A percentile compares a stretch with the other conserved stretches of the same genome.
Conservation (phyloP, 2,329 filamentous ascomycete genomes). For the Myotisia sp. region DNA sequence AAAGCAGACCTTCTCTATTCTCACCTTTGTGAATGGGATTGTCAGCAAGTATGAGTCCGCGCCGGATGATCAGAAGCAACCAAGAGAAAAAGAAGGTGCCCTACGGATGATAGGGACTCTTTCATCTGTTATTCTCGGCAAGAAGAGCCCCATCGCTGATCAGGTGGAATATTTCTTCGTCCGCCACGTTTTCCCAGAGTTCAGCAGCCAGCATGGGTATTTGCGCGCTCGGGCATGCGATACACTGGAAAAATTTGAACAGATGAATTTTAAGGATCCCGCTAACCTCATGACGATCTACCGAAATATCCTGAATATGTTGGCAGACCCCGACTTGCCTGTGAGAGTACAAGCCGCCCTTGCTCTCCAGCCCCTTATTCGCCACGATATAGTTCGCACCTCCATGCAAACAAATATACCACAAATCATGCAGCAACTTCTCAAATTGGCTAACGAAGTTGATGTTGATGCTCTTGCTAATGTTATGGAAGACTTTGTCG, state of each 20-base stretch:
- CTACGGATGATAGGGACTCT: conserved; percentile 93
- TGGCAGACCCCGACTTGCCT: conserved; percentile 85
- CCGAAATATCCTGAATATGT: conserved; percentile 88
- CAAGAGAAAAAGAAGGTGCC: conserved; percentile 90
- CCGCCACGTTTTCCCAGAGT: conserved; percentile 95
- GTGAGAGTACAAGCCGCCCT: conserved; percentile 89
- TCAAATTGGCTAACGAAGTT: conserved; percentile 94
- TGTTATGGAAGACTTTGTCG: conserved; percentile 99
- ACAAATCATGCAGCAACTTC: conserved; percentile 96
- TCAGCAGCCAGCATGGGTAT: conserved; percentile 81
- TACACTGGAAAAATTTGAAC: conserved; percentile 94
- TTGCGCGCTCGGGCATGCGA: conserved; percentile 90
- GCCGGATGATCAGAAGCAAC: conserved; percentile 78
- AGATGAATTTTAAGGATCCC: conserved; percentile 89
- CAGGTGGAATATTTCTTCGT: conserved; percentile 98
- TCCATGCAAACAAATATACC: conserved; percentile 98
- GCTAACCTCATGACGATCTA: conserved; percentile 95
- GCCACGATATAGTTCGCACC: conserved; percentile 82
- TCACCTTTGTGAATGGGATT: conserved; percentile 87
- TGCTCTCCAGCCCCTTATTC: conserved; percentile 85
- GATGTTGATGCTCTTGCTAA: conserved; percentile 95
- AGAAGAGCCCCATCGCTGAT: conserved; percentile 95
- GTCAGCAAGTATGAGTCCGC: conserved; percentile 84
- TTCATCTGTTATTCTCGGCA: conserved; percentile 83
- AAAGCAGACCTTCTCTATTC: conserved; percentile 88